Evolutionary conservation across 495 filamentous ascomycete species (phyloP).

Genomic region (Hypomontagnella monticulosa): DNA sequence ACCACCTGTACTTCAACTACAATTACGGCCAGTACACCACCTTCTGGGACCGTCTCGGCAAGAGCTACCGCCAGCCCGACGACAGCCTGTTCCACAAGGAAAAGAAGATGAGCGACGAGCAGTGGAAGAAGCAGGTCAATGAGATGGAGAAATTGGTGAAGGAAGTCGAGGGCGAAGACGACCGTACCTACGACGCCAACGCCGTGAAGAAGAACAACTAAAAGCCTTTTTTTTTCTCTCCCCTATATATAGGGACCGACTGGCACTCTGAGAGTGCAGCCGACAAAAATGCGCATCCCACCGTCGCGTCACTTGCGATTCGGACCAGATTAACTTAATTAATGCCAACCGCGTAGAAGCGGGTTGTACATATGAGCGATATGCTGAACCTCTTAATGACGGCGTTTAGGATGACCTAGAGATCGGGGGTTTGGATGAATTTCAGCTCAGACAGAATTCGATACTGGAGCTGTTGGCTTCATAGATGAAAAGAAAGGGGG

Average conservation of each 20-base stretch:
- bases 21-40: slow-evolving; percentile 99
- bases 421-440: too few relatives aligned
- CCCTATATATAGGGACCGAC: neutral
- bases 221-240: neutral
- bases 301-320: too few relatives aligned
- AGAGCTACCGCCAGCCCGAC: slow-evolving; percentile 89
- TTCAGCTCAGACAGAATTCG: too few relatives aligned
- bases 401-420: too few relatives aligned
- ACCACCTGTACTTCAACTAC: slow-evolving; percentile 98
- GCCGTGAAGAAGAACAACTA: slow-evolving; percentile 61
- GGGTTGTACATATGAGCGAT: too few relatives aligned
- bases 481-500: too few relatives aligned
- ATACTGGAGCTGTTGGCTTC: too few relatives aligned
- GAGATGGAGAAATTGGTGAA: slow-evolving; percentile 89
- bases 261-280: too few relatives aligned
- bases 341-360: too few relatives aligned
- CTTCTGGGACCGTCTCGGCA: slow-evolving; percentile 90
- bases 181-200: slow-evolving; percentile 69
- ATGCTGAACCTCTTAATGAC: too few relatives aligned
- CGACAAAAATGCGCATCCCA: too few relatives aligned
- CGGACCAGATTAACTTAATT: too few relatives aligned
- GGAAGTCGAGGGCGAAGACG: slow-evolving; percentile 89
- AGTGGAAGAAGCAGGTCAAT: slow-evolving; percentile 81
- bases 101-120: slow-evolving; percentile 82
- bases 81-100: slow-evolving; percentile 87